Base-by-base conservation (phyloP, 1,284 basidiomycete genomes). In the Rhodotorula mucilaginosa region DNA sequence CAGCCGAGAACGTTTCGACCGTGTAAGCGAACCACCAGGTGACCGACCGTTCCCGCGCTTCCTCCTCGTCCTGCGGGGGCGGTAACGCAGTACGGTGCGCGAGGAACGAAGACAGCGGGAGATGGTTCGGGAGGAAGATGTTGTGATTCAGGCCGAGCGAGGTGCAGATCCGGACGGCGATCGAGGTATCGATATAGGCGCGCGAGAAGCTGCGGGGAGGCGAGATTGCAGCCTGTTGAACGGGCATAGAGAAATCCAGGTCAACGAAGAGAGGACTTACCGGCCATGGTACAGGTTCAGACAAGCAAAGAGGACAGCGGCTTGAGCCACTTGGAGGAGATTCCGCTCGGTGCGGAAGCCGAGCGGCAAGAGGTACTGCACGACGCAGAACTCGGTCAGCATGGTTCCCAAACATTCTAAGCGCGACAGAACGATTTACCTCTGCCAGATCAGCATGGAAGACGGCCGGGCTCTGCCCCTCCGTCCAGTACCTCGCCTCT, bases 111-210 rank as follows among this genome's bases (percentile, higher is more conserved):
- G 64, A 39, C 1, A 61, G 34, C 12, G 68, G 64, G 5, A 58
- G 59, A 44, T 61, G 31, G 6, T 46, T 54, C 52, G 15, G 46
- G 5, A 29, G 26, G 47, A 23, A 48, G 47, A 46, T 31, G n/a
- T 73, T 47, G 69, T 76, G 70, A 54, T 78, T 76, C 23, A 77
- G 51, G 47, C 90, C 88, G 47, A 92, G 83, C 15, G 91, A 90
- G 26, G 92, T 85, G 48, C 89, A 88, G 26, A 91, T 89, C 23
- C 91, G 85, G 34, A 88, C 90, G 78, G 91, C 89, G 77, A 91
- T 90, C 15, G 87, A 89, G n/a, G 90, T 89, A 80, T 91, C 91
- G 60, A 91, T 89, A 90, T 90, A 93, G 12, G 92, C 89, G 81
- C 93, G 91, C 10, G 92, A 90, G 89, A 91, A 92, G 13, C 64